Evolutionary conservation across 2,329 filamentous ascomycete species (phyloP), one percentile per base, ranked within the genome.

Genomic region (Septoria petroselini): DNA sequence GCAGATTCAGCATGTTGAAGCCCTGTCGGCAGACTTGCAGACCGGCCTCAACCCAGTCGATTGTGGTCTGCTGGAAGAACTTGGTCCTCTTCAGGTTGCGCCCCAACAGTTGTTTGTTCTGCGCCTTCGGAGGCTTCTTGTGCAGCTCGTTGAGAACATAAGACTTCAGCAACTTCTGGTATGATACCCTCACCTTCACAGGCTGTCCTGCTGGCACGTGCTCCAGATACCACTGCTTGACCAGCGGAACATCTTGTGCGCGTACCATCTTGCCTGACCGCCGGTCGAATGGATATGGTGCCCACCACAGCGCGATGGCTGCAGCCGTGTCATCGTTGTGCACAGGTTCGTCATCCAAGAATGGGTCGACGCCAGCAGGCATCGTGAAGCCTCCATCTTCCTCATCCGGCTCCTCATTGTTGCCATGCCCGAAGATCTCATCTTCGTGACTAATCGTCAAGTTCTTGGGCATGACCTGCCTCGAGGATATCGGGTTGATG

Each of bases 61-160:
- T 97, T 7, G 89, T 95, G 2, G 93, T 98, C 71, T 97, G 93
- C 71, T 98, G 94, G 79, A 98, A 98, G 75, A 98, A 98, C 66
- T 98, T 98, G 40, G 93, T 98, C 60, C 89, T 84, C 71, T 96
- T 97, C 59, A 98, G 72, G 7, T 89, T 94, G 62, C 83, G 83
- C 68, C 97, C 80, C 50, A 98, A 73, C 63, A 94, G 89, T 65
- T 98, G 93, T 68, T 91, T 95, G 74, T 91, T 95, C 60, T 95
- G 85, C 3, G 93, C 88, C 76, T 98, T 97, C 5, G 91, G 89
- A 59, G 86, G 88, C 72, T 91, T 94, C 75, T 91, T 94, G 71
- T 98, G 94, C 39, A 98, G 77, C 71, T 97, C 91, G 61, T 98
- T 98, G 58, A 98, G 78, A 14, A 98, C 93, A 61, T 84, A 98